Base-by-base conservation (phyloP, 2,329 filamentous ascomycete genomes). In the Nemania abortiva region DNA sequence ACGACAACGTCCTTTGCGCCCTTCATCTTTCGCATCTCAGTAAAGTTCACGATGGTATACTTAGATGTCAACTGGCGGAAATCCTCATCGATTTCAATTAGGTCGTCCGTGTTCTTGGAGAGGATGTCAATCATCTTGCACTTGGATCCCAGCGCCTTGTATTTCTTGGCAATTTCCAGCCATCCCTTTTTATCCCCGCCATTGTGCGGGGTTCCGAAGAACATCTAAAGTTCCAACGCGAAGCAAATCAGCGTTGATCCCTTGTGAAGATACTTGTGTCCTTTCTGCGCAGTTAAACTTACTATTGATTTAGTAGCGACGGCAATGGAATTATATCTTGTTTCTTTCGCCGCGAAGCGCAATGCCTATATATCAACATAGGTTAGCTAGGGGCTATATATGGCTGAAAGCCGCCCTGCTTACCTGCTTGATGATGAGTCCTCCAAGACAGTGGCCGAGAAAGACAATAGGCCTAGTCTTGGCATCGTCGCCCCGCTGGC, bases 401-500 rank as follows among this genome's bases (percentile, higher is more conserved):
- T n/a, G 15, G 1, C 18, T n/a, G 3, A 24, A 18, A 42, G 15
- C 31, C 13, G 11, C 27, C 18, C 27, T 31, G 6, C 50, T 63
- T 56, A 49, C 60, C 34, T 63, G 60, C 27, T 24, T 63, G 4
- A 56, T 10, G 27, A 63, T 63, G n/a, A 63, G 60, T 2, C 60
- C 60, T 2, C 60, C 60, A 29, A 63, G 60, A 22, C 60, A 63
- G 15, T 63, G 60, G 27, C 60, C 60, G 10, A 63, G 52, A 22
- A 63, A 63, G 39, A 63, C 39, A 10, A 63, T 53, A 11, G 60
- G 60, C 6, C 60, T 56, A n/a, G 9, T 49, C 27, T 10, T 31
- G 2, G 20, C 10, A 13, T 47, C 20, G n/a, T 6, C 59, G 0
- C 45, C 59, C 20, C 60, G 34, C 39, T 49, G 24, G 18, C 4